Evolutionary conservation across 140 eudicot species (phyloP).

Genomic region (Flaveria floridana): DNA sequence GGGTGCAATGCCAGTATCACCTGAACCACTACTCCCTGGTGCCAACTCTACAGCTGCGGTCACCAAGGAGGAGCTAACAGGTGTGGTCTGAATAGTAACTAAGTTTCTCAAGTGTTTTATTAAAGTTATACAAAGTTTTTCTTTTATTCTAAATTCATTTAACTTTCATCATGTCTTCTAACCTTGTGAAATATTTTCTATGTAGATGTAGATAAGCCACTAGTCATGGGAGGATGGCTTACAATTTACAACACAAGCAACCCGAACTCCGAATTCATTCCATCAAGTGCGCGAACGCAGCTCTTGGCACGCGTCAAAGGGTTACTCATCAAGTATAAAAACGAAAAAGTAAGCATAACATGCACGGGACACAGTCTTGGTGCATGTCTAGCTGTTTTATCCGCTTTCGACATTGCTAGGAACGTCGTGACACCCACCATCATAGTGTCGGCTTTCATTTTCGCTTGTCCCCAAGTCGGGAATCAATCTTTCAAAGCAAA

Average conservation of each 20-base stretch:
- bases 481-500: slow-evolving; percentile 22
- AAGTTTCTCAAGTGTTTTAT: background rate
- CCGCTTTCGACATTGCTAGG: slow-evolving; percentile 32
- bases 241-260: slow-evolving; percentile 34
- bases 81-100: background rate
- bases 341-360: slow-evolving; percentile 37
- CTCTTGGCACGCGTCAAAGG: slow-evolving; percentile 11
- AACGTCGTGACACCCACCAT: slow-evolving; percentile 17
- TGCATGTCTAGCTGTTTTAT: slow-evolving; percentile 29
- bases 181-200: too few relatives aligned
- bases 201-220: background rate
- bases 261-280: slow-evolving; percentile 20
- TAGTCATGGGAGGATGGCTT: slow-evolving; percentile 38
- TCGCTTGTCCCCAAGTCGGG: slow-evolving; percentile 31
- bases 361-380: slow-evolving; percentile 40
- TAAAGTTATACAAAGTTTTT: too few relatives aligned
- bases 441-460: slow-evolving; percentile 27
- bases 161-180: too few relatives aligned
- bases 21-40: slow-evolving; percentile 21
- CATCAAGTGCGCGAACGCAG: slow-evolving; percentile 38
- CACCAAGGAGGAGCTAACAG: background rate
- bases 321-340: slow-evolving; percentile 20
- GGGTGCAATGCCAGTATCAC: slow-evolving; percentile 22
- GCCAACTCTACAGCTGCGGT: background rate
- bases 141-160: too few relatives aligned